These are phyloP conservation scores for Kwoniella heveanensis DNA, from an alignment of 768 basidiomycete genomes.

Conservation along the genomic window DNA sequence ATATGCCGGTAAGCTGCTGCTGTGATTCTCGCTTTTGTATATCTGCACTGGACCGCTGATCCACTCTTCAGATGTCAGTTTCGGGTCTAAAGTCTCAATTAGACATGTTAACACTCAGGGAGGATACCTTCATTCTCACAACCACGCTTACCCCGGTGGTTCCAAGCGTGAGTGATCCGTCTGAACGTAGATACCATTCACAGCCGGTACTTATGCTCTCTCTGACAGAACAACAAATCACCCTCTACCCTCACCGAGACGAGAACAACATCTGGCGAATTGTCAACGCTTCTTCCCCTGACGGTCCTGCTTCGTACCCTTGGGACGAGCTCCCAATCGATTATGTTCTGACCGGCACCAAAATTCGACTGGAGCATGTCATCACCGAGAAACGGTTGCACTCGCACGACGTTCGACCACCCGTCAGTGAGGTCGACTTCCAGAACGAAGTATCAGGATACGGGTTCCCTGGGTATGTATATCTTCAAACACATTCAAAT, in stretches of 20 bases:
- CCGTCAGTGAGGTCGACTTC: constrained; percentile 96
- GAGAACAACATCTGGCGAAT: constrained; percentile 92
- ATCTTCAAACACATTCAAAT: neutral
- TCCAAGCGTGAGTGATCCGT: constrained; percentile 70
- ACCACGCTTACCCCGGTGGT: constrained; percentile 84
- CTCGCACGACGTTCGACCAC: constrained; percentile 91
- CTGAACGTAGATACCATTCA: neutral
- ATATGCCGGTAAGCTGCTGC: constrained; percentile 67
- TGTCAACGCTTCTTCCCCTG: constrained; percentile 67
- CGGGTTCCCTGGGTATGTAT: constrained; percentile 68
- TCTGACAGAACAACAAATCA: constrained; percentile 97
- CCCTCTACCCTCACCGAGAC: constrained; percentile 98
- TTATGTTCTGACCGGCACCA: constrained; percentile 67
- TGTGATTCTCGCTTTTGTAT: no score
- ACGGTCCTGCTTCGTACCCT: constrained; percentile 58
- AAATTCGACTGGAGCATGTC: constrained; percentile 79
- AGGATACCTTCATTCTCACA: constrained; percentile 96
- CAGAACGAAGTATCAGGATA: constrained; percentile 98
- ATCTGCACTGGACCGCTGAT: no score
- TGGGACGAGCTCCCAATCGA: constrained; percentile 64
- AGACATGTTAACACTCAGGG: constrained; percentile 96
- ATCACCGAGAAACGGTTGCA: constrained; percentile 83
- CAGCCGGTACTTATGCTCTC: neutral
- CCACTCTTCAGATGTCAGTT: constrained; percentile 81
- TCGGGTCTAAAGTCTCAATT: constrained; percentile 79